Base-by-base conservation (phyloP, 371 early-diverging fungal genomes). In the Sporodiniella umbellata region DNA sequence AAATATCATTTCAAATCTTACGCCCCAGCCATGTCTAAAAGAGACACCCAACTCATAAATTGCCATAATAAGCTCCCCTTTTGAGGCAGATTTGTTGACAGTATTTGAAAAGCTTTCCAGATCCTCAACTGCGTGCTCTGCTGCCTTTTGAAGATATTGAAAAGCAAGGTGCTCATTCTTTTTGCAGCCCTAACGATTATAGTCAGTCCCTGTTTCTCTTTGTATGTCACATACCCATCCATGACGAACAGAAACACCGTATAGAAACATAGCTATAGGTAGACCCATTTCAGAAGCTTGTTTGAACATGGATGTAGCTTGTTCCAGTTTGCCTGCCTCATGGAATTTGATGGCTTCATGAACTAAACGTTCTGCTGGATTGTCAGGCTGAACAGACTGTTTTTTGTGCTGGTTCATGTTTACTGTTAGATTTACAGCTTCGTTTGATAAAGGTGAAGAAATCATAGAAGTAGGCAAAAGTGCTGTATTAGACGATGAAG, bases 1-100 rank as follows among this genome's bases (percentile, higher is more conserved):
- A n/a, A n/a, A 17, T 15, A 28, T 10, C 30, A 33, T 18, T 5
- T 19, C 33, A 54, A 7, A 28, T 28, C 62, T 50, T 60, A 90
- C 91, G n/a, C 95, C 95, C 95, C 95, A 94, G 5, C 95, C 95
- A 50, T 93, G 89, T 33, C 84, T 78, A 56, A 88, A 93, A 21
- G 87, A 87, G 48, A 89, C 84, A 19, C 89, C 92, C 0, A 94
- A 70, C 56, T 93, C 95, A 56, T 86, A 92, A 42, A 94, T 79
- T 7, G 93, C 92, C 79, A 92, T 84, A 14, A 85, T 80, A 15
- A 89, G 55, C 42, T 88, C 88, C 17, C 78, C 79, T 26, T 77
- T 76, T 8, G 78, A 64, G 12, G 71, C 72, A 12, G 59, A 56
- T 19, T 42, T 54, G 51, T 26, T 58, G n/a, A 44, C 55, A 30